Base-by-base conservation (phyloP, 2,329 filamentous ascomycete species). In the Xylaria multiplex region DNA sequence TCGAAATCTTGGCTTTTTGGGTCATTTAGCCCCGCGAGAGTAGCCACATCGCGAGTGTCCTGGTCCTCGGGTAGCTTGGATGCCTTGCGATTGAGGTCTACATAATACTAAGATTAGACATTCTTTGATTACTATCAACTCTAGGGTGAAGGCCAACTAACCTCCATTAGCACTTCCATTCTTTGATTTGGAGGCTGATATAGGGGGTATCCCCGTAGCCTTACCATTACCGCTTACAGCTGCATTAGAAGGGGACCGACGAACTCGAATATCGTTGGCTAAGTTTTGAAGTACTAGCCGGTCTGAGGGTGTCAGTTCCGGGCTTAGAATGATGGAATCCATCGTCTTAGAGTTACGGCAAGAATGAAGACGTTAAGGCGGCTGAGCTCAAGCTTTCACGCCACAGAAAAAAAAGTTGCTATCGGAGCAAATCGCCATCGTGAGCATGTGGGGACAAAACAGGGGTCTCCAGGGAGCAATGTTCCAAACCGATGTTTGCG, bases 21-120 rank as follows among this genome's bases (percentile, higher is more conserved):
- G 71, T 84, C 75, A 66, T 83, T 83, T 65, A 81, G 74, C 32
- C 77, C 79, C 61, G 76, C 77, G 66, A 85, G 78, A 32, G 71
- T 72, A 24, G 73, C 74, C 6, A 82, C 76, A 13, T 77, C 75
- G 13, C 66, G 68, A 27, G 73, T 74, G 59, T 80, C 74, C 42
- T 72, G 69, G 24, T 56, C 49, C 40, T 48, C 43, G 6, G 64
- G 13, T 24, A 64, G 61, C 60, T 67, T 24, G 50, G 66, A 64
- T 66, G 64, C 54, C 49, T 65, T 45, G 16, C 56, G 52, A 56
- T 24, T 40, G 22, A 48, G n/a, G 42, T 42, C 70, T 72, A 54
- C 13, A 61, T 63, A 35, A 13, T 32, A 59, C 14, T 16, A 9
- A 57, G 42, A 13, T 63, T 32, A 49, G 45, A 24, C 14, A 22